Percentiles rank a stretch among this genome's conserved stretches.
Evolutionary conservation across 768 basidiomycete species (phyloP).

Genomic region (Nidularia pulvinata): DNA sequence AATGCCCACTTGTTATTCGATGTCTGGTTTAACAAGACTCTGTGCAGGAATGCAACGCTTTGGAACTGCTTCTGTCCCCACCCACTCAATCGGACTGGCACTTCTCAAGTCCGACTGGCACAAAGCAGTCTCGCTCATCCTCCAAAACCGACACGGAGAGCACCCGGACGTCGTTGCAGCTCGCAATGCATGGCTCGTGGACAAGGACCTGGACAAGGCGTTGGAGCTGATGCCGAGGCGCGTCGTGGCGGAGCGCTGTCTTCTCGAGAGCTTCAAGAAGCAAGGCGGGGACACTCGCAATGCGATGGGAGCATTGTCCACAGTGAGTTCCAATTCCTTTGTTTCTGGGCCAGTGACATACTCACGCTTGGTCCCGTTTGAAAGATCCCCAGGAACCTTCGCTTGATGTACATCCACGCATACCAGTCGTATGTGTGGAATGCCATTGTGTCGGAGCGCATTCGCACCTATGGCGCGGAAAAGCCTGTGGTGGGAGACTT

Average conservation of each 20-base stretch:
- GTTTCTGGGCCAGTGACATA: neutral
- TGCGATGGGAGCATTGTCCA: conserved; percentile 85
- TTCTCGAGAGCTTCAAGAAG: conserved; percentile 89
- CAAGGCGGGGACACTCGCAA: conserved; percentile 78
- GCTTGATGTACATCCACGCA: conserved; percentile 98
- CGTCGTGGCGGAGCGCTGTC: conserved; percentile 90
- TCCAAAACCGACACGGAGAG: conserved; percentile 85
- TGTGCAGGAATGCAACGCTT: conserved; percentile 94
- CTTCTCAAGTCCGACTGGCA: conserved; percentile 92
- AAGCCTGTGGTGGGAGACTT: conserved; percentile 86
- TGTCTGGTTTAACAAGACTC: neutral
- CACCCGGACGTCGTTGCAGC: conserved; percentile 89
- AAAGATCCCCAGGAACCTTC: conserved; percentile 93
- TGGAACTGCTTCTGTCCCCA: conserved; percentile 95
- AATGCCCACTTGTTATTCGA: neutral
- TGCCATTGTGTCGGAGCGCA: conserved; percentile 92
- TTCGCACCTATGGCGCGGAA: conserved; percentile 73
- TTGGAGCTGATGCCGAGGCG: conserved; percentile 86
- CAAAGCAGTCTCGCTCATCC: conserved; percentile 78
- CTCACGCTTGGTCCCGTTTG: neutral
- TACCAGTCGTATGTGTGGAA: conserved; percentile 99
- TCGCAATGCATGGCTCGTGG: conserved; percentile 86
- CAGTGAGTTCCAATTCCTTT: conserved; percentile 42
- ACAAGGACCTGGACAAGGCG: conserved; percentile 79
- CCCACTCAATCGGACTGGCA: conserved; percentile 92